Evolutionary conservation across 805 yeast species (phyloP), one percentile per base, ranked within the genome.

Genomic region (Torulaspora quercuum): DNA sequence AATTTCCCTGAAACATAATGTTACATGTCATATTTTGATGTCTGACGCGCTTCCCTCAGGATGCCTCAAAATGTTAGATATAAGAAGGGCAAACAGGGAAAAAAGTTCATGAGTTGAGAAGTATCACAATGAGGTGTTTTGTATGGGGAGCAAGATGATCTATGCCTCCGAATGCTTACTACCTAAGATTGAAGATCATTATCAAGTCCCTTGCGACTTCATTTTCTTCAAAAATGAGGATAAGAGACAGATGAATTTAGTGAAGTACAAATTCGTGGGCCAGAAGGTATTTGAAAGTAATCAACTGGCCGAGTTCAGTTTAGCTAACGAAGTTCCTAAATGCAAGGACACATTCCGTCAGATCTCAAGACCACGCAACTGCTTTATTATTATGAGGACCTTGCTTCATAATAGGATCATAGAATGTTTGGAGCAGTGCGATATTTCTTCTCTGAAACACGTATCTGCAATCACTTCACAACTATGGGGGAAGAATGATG

Each of bases 401-500:
- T 11, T 41, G 6, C 21, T 44, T 4, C 45, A 44, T 21, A 44
- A 33, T 25, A 28, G 25, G 3, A 35, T 44, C 6, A 13, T 33
- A 15, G 11, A 21, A n/a, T 23, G 25, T 33, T 25, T 33, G 6
- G 18, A 29, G 16, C 28, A 23, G 11, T 22, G 34, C 18, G 33
- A 33, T n/a, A 19, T 33, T 6, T 33, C 29, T 13, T 38, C 35
- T 16, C 19, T 35, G 25, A 39, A 35, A 30, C 38, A 39, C 18
- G 39, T 39, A 25, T 39, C 42, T 30, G 42, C 42, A 34, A 39
- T 39, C 42, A 39, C 42, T 39, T 39, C 43, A 39, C 43, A 39
- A 39, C 43, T 39, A 39, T 39, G 43, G 43, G 43, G 43, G 43
- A 37, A 37, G 37, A 37, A 37, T 37, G 37, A 37, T 37, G 41